Conservation (phyloP, 2,329 filamentous ascomycete genomes). For the Fusarium sp. region DNA sequence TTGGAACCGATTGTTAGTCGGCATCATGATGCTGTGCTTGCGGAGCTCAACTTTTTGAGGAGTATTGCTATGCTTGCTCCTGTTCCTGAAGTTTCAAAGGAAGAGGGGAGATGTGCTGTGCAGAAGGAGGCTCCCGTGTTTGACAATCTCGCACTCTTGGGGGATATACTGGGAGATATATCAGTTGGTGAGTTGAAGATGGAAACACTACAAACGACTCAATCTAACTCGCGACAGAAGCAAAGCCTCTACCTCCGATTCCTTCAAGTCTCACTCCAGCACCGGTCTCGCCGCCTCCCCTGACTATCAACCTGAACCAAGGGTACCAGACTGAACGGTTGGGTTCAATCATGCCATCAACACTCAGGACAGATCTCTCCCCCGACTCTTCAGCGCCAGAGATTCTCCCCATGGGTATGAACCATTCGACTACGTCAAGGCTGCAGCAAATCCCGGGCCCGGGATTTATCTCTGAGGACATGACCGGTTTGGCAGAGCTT, state of each 20-base stretch:
- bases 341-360: neutral
- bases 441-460: neutral
- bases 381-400: constrained; percentile 15
- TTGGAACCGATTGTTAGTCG: constrained; percentile 45
- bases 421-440: neutral
- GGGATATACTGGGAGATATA: constrained; percentile 25
- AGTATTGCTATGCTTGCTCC: constrained; percentile 32
- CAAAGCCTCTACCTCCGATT: neutral
- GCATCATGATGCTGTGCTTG: constrained; percentile 45
- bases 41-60: constrained; percentile 46
- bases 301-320: neutral
- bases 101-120: neutral
- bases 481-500: constrained; percentile 14
- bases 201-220: neutral
- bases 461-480: neutral
- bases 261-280: neutral
- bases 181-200: constrained; percentile 1
- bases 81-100: neutral
- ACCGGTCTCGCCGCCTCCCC: neutral
- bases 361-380: neutral
- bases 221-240: neutral
- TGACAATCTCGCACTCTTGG: constrained; percentile 36
- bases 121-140: neutral
- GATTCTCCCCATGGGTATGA: constrained; percentile 20
- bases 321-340: neutral